phyloP scores from a whole-genome alignment of 1,139 yeast genomes.

The Torulaspora pretoriensis region DNA sequence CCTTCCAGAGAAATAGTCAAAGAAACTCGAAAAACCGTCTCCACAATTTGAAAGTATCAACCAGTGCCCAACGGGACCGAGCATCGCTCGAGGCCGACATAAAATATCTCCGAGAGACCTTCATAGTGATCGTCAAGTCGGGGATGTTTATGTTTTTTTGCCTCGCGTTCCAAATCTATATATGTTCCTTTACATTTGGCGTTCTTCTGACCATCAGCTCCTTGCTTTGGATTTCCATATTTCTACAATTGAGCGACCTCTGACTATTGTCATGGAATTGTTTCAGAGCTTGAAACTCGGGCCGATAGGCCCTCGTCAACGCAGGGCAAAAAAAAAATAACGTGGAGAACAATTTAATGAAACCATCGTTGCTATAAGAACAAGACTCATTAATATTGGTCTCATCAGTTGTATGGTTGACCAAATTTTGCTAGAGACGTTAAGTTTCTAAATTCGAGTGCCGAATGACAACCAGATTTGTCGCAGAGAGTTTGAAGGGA shows the following conservation, averaged over 20 bases:
- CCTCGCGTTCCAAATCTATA: constrained; percentile 9
- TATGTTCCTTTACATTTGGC: constrained; percentile 13
- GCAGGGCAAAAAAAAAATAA: constrained; percentile 1
- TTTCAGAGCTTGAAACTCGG: background rate
- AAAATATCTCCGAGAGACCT: constrained; percentile 11
- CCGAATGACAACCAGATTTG: constrained; percentile 3
- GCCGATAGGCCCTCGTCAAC: constrained; percentile 5
- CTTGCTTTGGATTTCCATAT: constrained; percentile 12
- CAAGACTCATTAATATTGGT: background rate
- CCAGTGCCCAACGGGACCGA: background rate
- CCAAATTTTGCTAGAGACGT: background rate
- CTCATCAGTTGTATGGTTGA: background rate
- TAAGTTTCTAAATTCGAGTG: background rate
- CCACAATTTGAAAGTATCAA: constrained; percentile 3
- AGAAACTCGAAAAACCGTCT: background rate
- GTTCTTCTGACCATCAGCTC: constrained; percentile 11
- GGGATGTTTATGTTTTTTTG: constrained; percentile 16
- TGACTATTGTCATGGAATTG: background rate
- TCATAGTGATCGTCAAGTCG: constrained; percentile 9
- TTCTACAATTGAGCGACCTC: constrained; percentile 9
- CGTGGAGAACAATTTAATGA: constrained; percentile 1
- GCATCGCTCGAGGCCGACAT: constrained; percentile 7
- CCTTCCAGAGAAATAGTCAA: background rate
- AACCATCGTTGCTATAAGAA: background rate
- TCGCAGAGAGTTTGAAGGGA: constrained; percentile 1